Base-by-base conservation (phyloP, 73 alveolate genomes). In the Effrenium voratum region DNA sequence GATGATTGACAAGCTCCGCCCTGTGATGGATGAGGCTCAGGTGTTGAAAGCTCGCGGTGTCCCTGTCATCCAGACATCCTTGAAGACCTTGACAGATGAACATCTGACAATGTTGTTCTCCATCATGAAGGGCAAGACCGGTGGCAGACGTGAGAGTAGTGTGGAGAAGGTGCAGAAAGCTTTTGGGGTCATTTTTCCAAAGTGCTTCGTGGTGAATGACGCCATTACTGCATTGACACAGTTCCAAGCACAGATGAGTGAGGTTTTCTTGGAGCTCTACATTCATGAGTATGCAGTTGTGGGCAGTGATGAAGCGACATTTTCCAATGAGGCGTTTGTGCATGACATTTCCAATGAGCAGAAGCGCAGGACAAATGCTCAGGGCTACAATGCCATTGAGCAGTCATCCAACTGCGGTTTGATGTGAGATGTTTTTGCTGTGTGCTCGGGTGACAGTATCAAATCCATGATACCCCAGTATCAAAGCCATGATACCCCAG, bases 171-270 rank as follows among this genome's bases (percentile, higher is more conserved):
- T 60, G 40, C 75, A 60, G 34, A 60, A 60, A 60, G 75, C 75
- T 38, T 60, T 60, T 60, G 75, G 75, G 8, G 38, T 60, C 75
- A 60, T 60, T 38, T 60, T 60, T 22, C 75, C 75, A 3, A 32
- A 38, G 75, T 60, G 75, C 75, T 60, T 60, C 34, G 75, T 60
- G 75, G 75, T 60, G 40, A 60, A 60, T 60, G 75, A 60, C 30
- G 75, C 75, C 16, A 60, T 60, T 38, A 60, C 40, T 60, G 15
- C 75, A 32, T 38, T 60, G 75, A 60, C 30, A 38, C 40, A 60
- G 75, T 60, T 60, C 34, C 75, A 60, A 22, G 75, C 75, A 6
- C 40, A 60, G 75, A 60, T 60, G 75, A 60, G 75, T 38, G 75
- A 60, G 75, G 75, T 60, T 5, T 60, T 60, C 75, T 12, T 60